Conservation (phyloP, 352 stramenopile genomes). For the Phytophthora syringae region DNA sequence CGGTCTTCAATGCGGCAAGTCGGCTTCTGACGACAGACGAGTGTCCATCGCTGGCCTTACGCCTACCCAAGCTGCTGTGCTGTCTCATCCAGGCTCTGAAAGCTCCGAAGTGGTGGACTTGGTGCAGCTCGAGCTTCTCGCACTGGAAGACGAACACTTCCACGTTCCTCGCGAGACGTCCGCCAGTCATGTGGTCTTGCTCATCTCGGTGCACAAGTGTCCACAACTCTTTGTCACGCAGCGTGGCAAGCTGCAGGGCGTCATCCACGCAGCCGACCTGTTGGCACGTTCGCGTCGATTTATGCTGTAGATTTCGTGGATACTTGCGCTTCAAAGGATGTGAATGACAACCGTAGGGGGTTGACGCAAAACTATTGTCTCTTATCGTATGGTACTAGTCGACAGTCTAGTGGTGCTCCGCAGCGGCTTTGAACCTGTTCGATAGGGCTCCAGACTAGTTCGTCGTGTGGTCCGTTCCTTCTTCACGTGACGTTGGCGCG, state of each 20-base stretch:
- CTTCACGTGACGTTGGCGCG: constrained; percentile 40
- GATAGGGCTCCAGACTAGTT: constrained; percentile 25
- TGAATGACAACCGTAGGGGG: constrained; percentile 30
- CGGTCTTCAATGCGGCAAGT: constrained; percentile 36
- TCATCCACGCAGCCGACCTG: constrained; percentile 75
- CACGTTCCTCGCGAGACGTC: constrained; percentile 73
- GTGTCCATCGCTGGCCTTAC: constrained; percentile 36
- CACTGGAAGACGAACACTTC: constrained; percentile 69
- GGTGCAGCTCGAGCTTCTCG: constrained; percentile 61
- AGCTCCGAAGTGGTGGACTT: constrained; percentile 51
- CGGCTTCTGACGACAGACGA: neutral
- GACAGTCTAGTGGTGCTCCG: constrained; percentile 20
- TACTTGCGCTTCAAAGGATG: constrained; percentile 10
- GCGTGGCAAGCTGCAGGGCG: constrained; percentile 71
- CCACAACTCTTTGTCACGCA: constrained; percentile 78
- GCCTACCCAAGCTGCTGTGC: constrained; percentile 31
- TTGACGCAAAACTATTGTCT: constrained; percentile 20
- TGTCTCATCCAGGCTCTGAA: constrained; percentile 46
- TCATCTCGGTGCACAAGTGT: constrained; percentile 83
- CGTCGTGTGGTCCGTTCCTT: constrained; percentile 15
- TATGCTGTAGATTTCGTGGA: constrained; percentile 44
- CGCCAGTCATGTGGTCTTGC: constrained; percentile 76
- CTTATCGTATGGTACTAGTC: constrained; percentile 29
- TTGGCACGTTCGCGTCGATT: constrained; percentile 67
- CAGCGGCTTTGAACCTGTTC: constrained; percentile 3